Evolutionary conservation across 2,329 filamentous ascomycete species (phyloP).

Genomic region (Zasmidium citrigriseum): DNA sequence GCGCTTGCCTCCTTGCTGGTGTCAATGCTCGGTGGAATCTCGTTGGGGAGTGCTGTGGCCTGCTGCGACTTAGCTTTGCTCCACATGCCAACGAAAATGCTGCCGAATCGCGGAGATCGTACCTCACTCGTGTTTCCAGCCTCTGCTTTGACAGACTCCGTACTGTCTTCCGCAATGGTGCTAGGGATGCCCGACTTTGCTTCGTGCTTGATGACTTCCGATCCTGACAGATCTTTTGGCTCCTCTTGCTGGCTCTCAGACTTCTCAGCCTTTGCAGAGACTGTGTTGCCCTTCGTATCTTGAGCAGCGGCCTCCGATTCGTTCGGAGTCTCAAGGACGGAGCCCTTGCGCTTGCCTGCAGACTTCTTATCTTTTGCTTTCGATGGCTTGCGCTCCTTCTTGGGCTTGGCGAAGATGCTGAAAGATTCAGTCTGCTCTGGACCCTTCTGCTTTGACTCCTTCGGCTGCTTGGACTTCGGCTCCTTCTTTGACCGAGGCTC

Average conservation of each 20-base stretch:
- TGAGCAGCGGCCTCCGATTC: background rate
- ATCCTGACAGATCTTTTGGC: too few relatives aligned
- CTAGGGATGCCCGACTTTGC: too few relatives aligned
- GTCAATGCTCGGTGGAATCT: too few relatives aligned
- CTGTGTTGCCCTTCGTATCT: background rate
- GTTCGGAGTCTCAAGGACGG: background rate
- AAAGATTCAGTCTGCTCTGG: conserved; percentile 39
- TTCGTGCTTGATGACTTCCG: too few relatives aligned
- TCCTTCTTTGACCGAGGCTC: background rate
- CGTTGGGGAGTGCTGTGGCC: too few relatives aligned
- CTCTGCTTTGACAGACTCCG: too few relatives aligned
- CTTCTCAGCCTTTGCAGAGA: background rate
- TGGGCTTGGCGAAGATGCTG: conserved; percentile 30
- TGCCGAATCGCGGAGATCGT: too few relatives aligned
- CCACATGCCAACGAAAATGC: too few relatives aligned
- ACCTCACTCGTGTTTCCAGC: too few relatives aligned
- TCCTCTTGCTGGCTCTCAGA: background rate
- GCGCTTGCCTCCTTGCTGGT: too few relatives aligned
- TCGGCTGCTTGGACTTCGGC: conserved; percentile 11
- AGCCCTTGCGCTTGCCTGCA: conserved; percentile 5
- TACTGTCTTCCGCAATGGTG: too few relatives aligned
- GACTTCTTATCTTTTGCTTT: conserved; percentile 16
- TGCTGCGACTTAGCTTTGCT: too few relatives aligned
- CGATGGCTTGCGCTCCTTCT: conserved; percentile 17
- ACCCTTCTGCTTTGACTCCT: conserved; percentile 32